Evolutionary conservation across 805 yeast species (phyloP).

Genomic region (Candida takata): DNA sequence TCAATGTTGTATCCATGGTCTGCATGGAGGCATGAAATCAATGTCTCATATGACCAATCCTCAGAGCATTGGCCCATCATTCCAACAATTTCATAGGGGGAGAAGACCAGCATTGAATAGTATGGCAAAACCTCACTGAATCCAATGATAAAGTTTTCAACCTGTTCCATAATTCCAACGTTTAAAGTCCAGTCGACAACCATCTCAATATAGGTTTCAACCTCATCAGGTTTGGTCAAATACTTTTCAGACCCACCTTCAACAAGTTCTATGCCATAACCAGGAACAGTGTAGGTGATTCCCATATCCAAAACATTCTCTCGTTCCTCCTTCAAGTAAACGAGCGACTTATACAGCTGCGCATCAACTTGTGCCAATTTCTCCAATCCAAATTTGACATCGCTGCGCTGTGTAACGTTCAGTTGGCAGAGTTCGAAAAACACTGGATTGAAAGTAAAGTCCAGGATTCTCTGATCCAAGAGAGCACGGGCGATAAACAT

Average conservation of each 20-base stretch:
- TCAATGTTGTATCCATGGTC: slow-evolving; percentile 85
- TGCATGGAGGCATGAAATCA: slow-evolving; percentile 59
- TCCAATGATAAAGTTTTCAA: slow-evolving; percentile 67
- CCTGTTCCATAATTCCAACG: slow-evolving; percentile 56
- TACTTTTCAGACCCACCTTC: slow-evolving; percentile 45
- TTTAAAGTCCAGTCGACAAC: slow-evolving; percentile 8
- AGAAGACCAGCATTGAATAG: slow-evolving; percentile 59
- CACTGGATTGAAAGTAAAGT: slow-evolving; percentile 64
- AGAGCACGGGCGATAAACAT: slow-evolving; percentile 80
- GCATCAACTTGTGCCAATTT: slow-evolving; percentile 48
- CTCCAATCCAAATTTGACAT: slow-evolving; percentile 7
- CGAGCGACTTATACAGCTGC: slow-evolving; percentile 50
- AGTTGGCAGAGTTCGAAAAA: slow-evolving; percentile 57
- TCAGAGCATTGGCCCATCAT: slow-evolving; percentile 76
- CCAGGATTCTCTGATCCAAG: slow-evolving; percentile 82
- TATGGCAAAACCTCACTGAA: slow-evolving; percentile 81
- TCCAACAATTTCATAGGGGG: slow-evolving; percentile 64
- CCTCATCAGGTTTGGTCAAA: slow-evolving; percentile 43
- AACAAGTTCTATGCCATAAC: slow-evolving; percentile 53
- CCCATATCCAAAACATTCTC: slow-evolving; percentile 43
- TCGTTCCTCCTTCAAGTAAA: slow-evolving; percentile 39
- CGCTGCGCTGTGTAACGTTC: slow-evolving; percentile 18
- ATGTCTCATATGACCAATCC: slow-evolving; percentile 72
- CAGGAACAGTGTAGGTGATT: slow-evolving; percentile 71
- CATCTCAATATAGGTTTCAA: slow-evolving; percentile 44